phyloP scores from a whole-genome alignment of 2,329 filamentous ascomycete genomes.

The Colletotrichum tamarilloi region DNA sequence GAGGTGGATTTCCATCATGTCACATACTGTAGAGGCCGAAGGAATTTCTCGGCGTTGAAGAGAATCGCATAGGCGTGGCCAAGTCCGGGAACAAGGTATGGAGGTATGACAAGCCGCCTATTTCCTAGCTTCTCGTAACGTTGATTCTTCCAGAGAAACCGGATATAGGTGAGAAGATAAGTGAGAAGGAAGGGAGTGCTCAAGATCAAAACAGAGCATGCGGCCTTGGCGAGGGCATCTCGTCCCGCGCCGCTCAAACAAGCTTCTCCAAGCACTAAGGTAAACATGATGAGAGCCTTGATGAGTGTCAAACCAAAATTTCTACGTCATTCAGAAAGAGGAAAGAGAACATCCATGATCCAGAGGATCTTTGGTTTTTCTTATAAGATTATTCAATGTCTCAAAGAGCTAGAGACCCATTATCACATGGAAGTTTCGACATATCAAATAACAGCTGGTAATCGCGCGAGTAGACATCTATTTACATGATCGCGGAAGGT shows the following conservation, averaged over 20 bases:
- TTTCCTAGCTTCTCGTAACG: neutral
- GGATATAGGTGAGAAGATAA: neutral
- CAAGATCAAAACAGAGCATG: neutral
- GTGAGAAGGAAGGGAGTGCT: neutral
- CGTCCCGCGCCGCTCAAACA: too few relatives aligned
- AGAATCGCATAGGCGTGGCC: neutral
- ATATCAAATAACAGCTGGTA: neutral
- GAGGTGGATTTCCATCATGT: neutral
- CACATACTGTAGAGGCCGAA: conserved; percentile 1
- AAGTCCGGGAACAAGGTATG: neutral
- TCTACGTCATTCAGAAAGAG: neutral
- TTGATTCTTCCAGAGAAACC: neutral
- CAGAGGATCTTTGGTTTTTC: neutral
- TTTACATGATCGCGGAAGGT: neutral
- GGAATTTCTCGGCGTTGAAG: conserved; percentile 6
- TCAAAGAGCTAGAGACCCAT: neutral
- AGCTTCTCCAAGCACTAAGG: too few relatives aligned
- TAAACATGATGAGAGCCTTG: neutral
- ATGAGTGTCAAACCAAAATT: fast-evolving
- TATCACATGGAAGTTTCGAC: neutral
- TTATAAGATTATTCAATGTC: neutral
- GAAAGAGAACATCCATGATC: neutral
- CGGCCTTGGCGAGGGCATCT: neutral
- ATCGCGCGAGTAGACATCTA: neutral
- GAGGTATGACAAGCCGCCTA: neutral